Evolutionary conservation across 148 eudicot species (phyloP).

Genomic region (Talinum fruticosum): DNA sequence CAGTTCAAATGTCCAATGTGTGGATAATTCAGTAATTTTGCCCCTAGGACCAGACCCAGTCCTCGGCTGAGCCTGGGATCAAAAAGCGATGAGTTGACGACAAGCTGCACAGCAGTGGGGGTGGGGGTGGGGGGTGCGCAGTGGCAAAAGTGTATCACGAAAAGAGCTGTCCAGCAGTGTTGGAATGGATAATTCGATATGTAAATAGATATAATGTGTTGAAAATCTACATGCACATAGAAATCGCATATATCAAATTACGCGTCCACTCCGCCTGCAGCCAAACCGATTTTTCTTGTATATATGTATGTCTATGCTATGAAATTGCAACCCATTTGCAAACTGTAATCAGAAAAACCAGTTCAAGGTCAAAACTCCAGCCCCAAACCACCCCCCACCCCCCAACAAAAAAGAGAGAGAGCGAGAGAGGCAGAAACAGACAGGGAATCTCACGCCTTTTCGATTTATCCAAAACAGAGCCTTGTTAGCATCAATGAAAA

Average conservation of each 20-base stretch:
- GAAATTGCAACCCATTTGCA: neutral
- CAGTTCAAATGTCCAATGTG: neutral
- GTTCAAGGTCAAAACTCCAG: neutral
- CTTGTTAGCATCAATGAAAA: neutral
- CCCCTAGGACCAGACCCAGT: neutral
- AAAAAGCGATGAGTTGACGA: neutral
- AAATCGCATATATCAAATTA: neutral
- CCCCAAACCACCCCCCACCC: neutral
- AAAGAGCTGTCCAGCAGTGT: neutral
- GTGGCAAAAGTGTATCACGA: neutral
- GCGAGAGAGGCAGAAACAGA: neutral
- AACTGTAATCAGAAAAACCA: too few species aligned
- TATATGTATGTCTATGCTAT: too few species aligned
- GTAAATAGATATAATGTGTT: neutral
- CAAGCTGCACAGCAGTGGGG: neutral
- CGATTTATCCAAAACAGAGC: neutral
- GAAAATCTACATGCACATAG: neutral
- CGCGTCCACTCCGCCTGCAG: neutral
- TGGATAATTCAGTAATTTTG: too few species aligned
- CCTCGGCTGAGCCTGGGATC: neutral
- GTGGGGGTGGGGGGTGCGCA: neutral
- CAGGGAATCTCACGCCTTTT: neutral
- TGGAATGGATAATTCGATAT: too few species aligned
- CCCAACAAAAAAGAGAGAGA: neutral
- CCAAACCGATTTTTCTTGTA: too few species aligned